Evolutionary conservation across 805 yeast genomes (phyloP).

Genomic region (Wickerhamiella bombiphila): DNA sequence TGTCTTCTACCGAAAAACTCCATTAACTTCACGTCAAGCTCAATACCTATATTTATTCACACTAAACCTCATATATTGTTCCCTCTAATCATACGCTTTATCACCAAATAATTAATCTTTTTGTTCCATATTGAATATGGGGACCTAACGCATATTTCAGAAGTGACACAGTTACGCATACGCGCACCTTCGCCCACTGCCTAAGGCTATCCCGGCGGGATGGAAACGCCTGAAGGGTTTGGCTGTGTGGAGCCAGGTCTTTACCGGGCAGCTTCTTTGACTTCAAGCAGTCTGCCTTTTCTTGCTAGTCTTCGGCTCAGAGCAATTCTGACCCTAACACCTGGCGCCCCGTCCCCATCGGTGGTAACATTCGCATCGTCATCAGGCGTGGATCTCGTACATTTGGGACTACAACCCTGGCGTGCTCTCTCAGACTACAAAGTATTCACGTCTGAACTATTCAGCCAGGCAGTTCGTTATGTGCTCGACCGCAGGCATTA

Average conservation of each 20-base stretch:
- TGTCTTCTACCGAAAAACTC: too few species aligned
- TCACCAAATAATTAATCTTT: too few species aligned
- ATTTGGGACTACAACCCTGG: conserved; percentile 27
- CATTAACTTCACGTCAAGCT: too few species aligned
- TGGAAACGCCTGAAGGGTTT: conserved; percentile 60
- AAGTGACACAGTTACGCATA: too few species aligned
- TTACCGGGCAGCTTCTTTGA: conserved; percentile 56
- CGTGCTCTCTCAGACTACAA: conserved; percentile 44
- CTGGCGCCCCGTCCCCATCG: conserved; percentile 68
- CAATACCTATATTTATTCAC: too few species aligned
- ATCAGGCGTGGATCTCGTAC: conserved; percentile 22
- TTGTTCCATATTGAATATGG: too few species aligned
- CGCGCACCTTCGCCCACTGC: too few species aligned
- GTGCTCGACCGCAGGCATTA: conserved; percentile 47
- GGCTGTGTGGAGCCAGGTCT: conserved; percentile 83
- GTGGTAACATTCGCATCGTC: conserved; percentile 50
- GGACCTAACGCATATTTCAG: too few species aligned
- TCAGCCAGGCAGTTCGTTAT: conserved; percentile 51
- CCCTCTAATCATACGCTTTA: too few species aligned
- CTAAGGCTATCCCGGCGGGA: conserved; percentile 1
- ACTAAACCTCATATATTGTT: too few species aligned
- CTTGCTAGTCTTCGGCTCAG: conserved; percentile 55
- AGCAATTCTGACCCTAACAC: conserved; percentile 62
- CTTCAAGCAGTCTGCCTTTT: conserved; percentile 38
- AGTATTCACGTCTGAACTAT: conserved; percentile 52